A percentile compares a stretch with the other conserved stretches of the same genome.
phyloP scores from a whole-genome alignment of 2,329 filamentous ascomycete species.

The Nemania sp. region DNA sequence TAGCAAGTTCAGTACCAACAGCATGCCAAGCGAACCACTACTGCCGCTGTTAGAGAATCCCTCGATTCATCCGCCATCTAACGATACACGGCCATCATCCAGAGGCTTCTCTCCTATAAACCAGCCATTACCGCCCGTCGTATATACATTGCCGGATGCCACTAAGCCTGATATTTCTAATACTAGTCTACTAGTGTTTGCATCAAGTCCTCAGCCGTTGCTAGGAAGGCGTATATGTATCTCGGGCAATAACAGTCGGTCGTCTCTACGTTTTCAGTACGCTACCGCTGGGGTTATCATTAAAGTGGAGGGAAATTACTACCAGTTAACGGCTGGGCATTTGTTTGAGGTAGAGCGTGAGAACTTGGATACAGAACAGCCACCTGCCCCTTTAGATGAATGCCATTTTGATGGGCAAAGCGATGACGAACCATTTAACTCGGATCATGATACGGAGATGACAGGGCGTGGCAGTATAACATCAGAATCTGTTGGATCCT shows the following conservation, averaged over 20 bases:
- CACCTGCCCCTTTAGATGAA: neutral
- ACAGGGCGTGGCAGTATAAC: slow-evolving; percentile 10
- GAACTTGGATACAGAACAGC: neutral
- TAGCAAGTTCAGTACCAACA: neutral
- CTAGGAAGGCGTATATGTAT: slow-evolving; percentile 21
- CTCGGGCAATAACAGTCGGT: neutral
- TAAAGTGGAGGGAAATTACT: slow-evolving; percentile 2
- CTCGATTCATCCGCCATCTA: neutral
- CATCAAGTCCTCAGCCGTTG: neutral
- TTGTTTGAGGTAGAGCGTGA: neutral
- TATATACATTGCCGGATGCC: neutral
- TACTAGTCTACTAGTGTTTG: neutral
- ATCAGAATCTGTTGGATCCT: slow-evolving; percentile 1
- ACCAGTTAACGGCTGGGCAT: slow-evolving; percentile 24
- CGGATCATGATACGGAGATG: neutral
- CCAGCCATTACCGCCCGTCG: neutral
- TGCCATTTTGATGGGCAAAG: slow-evolving; percentile 24
- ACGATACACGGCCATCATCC: neutral
- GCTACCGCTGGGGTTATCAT: slow-evolving; percentile 24
- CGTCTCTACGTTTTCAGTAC: neutral
- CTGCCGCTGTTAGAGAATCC: neutral
- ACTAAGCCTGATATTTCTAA: too few relatives aligned
- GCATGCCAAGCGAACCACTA: too few relatives aligned
- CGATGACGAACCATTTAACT: neutral
- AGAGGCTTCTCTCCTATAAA: neutral